Base-by-base conservation (phyloP, 352 stramenopile genomes). In the Phytophthora palmivora region DNA sequence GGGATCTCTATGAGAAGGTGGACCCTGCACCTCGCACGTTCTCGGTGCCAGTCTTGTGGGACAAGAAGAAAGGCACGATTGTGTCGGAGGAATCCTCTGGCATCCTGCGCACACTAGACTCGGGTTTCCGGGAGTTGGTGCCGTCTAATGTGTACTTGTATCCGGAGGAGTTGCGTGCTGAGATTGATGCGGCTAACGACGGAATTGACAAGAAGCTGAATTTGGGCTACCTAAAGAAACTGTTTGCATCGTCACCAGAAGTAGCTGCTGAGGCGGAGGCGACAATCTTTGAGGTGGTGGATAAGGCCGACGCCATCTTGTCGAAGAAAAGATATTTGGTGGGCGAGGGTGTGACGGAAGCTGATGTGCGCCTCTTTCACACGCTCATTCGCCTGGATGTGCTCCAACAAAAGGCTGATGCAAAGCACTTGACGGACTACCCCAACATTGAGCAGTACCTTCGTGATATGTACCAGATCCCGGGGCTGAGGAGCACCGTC, bases 401-500 rank as follows among this genome's bases (percentile, higher is more conserved):
- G 9, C 47, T 48, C 32, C 65, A 81, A 39, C 41, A 47, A 11
- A 57, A 50, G 11, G 18, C 41, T 12, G 60, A 73, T 52, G 69
- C 77, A 53, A 58, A 82, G 22, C 42, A 64, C 26, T 30, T 93
- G 8, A 63, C 48, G 6, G 62, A 87, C 22, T 88, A 72, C 63
- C 63, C 64, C 4, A 85, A 93, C 33, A 49, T 93, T 30, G 60
- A 64, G 12, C 16, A 74, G 72, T n/a, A n/a, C 41, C 26, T 78
- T 12, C 63, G 61, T 6, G 72, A 81, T 28, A 72, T 98, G 37
- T 98, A 97, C 66, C 87, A 97, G 60, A 87, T 88, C 19, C 69
- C 79, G 16, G 87, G 64, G 1, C 67, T 98, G 24, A 58, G 80
- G 24, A 72, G 77, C 16, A 88, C 82, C 3, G 74, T 97, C 11